phyloP scores from a whole-genome alignment of 345 rosid genomes.

The Citropsis articulata region DNA sequence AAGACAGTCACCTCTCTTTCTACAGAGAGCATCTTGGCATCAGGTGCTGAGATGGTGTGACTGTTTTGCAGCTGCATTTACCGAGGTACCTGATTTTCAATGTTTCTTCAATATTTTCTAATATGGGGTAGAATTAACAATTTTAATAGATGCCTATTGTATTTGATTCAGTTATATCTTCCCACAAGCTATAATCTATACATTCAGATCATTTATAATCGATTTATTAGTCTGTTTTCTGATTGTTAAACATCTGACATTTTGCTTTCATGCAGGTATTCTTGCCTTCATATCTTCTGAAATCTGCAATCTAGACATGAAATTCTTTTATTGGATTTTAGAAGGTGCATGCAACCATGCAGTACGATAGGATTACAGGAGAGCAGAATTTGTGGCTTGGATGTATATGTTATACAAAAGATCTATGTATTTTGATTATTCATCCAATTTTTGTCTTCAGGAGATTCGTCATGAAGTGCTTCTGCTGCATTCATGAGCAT shows the following conservation, averaged over 20 bases:
- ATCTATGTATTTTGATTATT: background rate
- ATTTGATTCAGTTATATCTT: background rate
- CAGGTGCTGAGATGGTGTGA: slow-evolving; percentile 8
- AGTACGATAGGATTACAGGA: background rate
- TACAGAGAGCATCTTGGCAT: background rate
- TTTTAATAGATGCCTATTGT: background rate
- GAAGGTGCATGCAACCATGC: background rate
- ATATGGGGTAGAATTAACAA: background rate
- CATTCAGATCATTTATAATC: background rate
- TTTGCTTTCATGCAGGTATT: slow-evolving; percentile 6
- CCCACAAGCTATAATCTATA: background rate
- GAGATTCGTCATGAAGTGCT: background rate
- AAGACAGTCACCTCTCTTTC: background rate
- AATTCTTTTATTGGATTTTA: background rate
- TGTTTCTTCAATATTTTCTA: background rate
- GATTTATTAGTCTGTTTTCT: background rate
- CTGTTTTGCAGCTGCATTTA: slow-evolving; percentile 4
- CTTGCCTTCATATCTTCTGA: background rate
- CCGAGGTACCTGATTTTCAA: background rate
- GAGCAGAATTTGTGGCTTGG: background rate
- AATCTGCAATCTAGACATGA: background rate
- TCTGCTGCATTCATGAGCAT: background rate
- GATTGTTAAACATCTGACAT: background rate
- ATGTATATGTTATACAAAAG: background rate
- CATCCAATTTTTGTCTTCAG: background rate